phyloP scores from a whole-genome alignment of 805 yeast species.

The Cyberlindnera japonica region DNA sequence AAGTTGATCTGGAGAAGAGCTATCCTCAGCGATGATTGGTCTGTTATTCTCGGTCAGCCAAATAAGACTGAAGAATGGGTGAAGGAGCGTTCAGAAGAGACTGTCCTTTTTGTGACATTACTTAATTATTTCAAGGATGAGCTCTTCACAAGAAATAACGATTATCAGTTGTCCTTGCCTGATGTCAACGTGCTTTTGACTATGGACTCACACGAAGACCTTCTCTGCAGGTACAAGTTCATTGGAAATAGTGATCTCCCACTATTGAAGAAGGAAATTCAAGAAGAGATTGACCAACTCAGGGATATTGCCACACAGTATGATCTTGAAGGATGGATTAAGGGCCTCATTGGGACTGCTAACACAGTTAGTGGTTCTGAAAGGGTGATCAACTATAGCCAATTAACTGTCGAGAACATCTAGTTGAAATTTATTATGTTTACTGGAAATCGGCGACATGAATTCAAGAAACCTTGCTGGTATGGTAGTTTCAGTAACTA shows the following conservation, averaged over 20 bases:
- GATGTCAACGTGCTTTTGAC: constrained; percentile 15
- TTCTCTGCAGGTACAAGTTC: constrained; percentile 23
- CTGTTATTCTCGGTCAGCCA: constrained; percentile 32
- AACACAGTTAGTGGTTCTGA: constrained; percentile 33
- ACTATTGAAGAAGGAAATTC: constrained; percentile 23
- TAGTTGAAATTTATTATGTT: neutral
- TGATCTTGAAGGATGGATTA: constrained; percentile 29
- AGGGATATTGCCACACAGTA: constrained; percentile 8
- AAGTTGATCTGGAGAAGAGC: constrained; percentile 57
- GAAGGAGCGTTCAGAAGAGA: constrained; percentile 37
- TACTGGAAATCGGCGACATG: no score
- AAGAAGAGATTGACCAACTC: constrained; percentile 24
- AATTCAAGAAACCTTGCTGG: no score
- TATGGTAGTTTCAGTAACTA: no score
- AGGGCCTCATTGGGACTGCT: constrained; percentile 36
- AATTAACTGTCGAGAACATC: constrained; percentile 29
- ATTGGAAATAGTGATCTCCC: constrained; percentile 23
- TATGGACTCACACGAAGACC: constrained; percentile 18
- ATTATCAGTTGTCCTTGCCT: constrained; percentile 30
- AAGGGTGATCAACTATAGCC: constrained; percentile 36
- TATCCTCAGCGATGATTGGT: constrained; percentile 52
- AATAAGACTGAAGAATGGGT: constrained; percentile 40
- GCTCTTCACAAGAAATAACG: constrained; percentile 27
- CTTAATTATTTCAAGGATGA: constrained; percentile 32
- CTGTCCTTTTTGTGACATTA: constrained; percentile 46